These are phyloP conservation scores for Coemansia sp. DNA, from an alignment of 192 early-diverging fungal genomes.

Conservation along the genomic window DNA sequence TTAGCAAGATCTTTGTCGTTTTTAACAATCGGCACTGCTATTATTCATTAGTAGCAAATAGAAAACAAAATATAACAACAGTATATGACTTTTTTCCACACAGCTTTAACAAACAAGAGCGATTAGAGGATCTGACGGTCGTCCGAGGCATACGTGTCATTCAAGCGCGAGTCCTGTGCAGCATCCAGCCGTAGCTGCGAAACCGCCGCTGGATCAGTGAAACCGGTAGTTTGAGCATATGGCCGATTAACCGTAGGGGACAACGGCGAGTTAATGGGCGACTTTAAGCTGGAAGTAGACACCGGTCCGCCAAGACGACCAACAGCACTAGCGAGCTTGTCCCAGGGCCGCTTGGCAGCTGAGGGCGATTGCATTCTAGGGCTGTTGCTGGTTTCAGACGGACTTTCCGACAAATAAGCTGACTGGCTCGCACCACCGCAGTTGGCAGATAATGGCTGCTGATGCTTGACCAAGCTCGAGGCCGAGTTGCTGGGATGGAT, in stretches of 20 bases:
- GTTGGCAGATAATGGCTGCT: background rate
- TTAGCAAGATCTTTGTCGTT: background rate
- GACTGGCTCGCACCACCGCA: background rate
- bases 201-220: background rate
- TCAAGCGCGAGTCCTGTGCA: background rate
- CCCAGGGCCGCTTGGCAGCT: background rate
- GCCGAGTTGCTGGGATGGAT: background rate
- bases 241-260: background rate
- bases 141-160: background rate
- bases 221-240: background rate
- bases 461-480: constrained; percentile 2
- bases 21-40: background rate
- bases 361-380: background rate
- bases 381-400: background rate
- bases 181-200: background rate
- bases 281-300: background rate
- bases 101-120: background rate
- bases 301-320: background rate
- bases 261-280: background rate
- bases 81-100: background rate
- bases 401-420: background rate
- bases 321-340: background rate
- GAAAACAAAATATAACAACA: background rate
- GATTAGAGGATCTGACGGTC: background rate
- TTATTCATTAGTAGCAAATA: too few relatives aligned